A percentile compares a stretch with the other conserved stretches of the same genome.
phyloP scores from a whole-genome alignment of 495 filamentous ascomycete species.

The Talaromyces ruber region DNA sequence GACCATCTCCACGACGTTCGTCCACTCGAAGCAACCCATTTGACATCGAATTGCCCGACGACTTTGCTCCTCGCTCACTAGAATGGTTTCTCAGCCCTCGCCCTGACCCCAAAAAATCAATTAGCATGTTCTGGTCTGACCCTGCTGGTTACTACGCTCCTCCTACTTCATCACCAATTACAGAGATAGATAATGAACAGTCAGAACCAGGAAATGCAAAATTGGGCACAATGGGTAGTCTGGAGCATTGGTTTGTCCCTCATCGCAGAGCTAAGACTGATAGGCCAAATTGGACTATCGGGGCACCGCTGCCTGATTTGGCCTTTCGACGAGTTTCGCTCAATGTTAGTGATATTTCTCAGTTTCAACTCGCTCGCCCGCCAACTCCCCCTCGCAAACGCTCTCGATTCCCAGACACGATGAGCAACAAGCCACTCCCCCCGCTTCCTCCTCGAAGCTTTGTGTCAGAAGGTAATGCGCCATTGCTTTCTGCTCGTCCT shows the following conservation, averaged over 20 bases:
- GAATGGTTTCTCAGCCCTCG: conserved; percentile 1
- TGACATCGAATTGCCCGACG: background rate
- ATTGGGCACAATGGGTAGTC: background rate
- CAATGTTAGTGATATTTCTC: background rate
- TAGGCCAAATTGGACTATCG: background rate
- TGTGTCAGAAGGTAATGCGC: background rate
- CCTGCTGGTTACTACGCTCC: background rate
- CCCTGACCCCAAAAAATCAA: background rate
- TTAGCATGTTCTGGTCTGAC: background rate
- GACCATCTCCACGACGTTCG: background rate
- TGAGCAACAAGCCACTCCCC: conserved; percentile 1
- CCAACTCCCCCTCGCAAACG: conserved; percentile 1
- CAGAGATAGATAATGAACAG: background rate
- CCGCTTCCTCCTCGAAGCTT: conserved; percentile 2
- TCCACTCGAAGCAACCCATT: background rate
- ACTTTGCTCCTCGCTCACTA: background rate
- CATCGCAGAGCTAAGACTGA: background rate
- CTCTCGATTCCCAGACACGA: background rate
- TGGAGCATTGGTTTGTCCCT: background rate
- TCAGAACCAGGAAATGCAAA: background rate
- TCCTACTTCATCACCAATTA: background rate
- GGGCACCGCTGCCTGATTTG: background rate
- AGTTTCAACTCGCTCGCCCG: conserved; percentile 1
- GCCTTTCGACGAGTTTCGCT: background rate
- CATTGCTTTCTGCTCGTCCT: background rate